phyloP scores from a whole-genome alignment of 495 filamentous ascomycete genomes.

The Letharia columbiana region DNA sequence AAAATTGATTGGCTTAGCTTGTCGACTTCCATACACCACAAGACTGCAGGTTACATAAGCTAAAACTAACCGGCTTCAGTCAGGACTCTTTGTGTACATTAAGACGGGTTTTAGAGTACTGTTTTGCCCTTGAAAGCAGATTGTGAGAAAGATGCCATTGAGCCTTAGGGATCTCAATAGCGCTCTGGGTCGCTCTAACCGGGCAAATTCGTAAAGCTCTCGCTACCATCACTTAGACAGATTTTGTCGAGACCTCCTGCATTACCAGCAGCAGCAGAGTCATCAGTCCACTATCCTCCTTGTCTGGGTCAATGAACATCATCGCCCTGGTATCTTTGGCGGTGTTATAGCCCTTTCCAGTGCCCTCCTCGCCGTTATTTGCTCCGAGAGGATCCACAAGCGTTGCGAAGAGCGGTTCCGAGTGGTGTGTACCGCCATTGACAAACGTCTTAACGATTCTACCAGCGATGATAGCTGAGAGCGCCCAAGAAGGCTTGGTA shows the following conservation, averaged over 20 bases:
- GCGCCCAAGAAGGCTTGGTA: slow-evolving; percentile 62
- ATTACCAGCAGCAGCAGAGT: slow-evolving; percentile 58
- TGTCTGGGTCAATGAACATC: slow-evolving; percentile 62
- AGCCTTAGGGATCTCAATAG: no score
- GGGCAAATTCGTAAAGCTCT: no score
- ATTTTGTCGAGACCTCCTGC: slow-evolving; percentile 59
- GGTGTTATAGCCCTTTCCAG: slow-evolving; percentile 49
- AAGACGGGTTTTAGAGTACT: no score
- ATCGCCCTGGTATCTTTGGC: slow-evolving; percentile 50
- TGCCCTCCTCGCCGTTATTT: slow-evolving; percentile 31
- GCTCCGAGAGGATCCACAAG: slow-evolving; percentile 22
- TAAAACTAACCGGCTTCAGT: no score
- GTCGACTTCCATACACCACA: no score
- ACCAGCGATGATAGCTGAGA: slow-evolving; percentile 57
- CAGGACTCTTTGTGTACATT: no score
- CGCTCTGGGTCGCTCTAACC: no score
- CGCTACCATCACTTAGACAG: no score
- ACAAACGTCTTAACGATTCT: slow-evolving; percentile 47
- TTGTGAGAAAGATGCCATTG: no score
- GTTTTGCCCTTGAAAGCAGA: neutral
- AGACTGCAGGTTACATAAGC: no score
- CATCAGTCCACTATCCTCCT: slow-evolving; percentile 56
- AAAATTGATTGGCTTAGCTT: no score
- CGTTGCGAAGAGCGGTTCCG: slow-evolving; percentile 39
- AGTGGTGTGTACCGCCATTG: slow-evolving; percentile 59